Evolutionary conservation across 2,329 filamentous ascomycete genomes (phyloP), one percentile per base, ranked within the genome.

Genomic region (Fusarium oxysporum): DNA sequence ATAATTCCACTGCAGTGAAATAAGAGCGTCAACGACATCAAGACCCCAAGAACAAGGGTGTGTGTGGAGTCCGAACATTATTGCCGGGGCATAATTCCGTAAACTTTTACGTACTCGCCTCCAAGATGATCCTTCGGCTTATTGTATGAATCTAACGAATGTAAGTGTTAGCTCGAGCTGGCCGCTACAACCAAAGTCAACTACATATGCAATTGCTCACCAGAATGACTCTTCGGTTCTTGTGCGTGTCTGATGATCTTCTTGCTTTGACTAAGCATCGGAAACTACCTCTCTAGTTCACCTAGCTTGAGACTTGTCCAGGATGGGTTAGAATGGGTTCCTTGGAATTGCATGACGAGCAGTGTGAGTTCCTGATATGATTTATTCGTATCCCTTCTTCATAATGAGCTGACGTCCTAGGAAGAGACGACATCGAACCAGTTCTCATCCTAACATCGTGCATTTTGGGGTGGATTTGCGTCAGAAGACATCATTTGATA

Each of bases 21-120:
- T 68, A 63, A 50, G 66, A 53, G 54, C 71, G 71, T 73, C 71
- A 73, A 74, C 62, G 71, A 73, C 41, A 53, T 48, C 41, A 45
- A 50, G 48, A 63, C 32, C 28, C 44, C 30, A 32, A 54, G 47
- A 41, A 41, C 44, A 62, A 35, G 61, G 38, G 58, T 62, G 65
- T n/a, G 59, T 65, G 73, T 75, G 75, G 73, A 72, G 65, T 70
- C 56, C 19, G 28, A 33, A 56, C 50, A 65, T 76, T 73, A 76
- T 74, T 77, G 56, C 70, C 74, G 71, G 63, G 43, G 72, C 59
- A 58, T 72, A 77, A 68, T 60, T 70, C 76, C 76, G 76, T 70
- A 16, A 23, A 23, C 37, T 58, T 58, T 70, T 70, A 70, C 60
- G 59, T 59, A 70, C 66, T 62, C 32, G 19, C 17, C 28, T 50